Base-by-base conservation (phyloP, 306 rosid genomes). In the Castanea sativa region DNA sequence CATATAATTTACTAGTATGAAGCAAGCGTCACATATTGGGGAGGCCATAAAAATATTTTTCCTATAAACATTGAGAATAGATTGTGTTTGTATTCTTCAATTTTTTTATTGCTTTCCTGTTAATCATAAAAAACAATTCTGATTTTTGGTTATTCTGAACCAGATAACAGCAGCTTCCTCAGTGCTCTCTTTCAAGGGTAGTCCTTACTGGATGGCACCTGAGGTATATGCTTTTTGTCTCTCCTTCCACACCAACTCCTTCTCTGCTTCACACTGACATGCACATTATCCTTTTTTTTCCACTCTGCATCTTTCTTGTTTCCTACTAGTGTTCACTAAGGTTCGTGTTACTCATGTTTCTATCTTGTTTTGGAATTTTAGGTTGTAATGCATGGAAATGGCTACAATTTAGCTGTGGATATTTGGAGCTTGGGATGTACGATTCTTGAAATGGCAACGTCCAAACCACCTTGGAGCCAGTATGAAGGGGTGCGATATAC, bases 171-270 rank as follows among this genome's bases (percentile, higher is more conserved):
- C 94, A 83, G 83, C 91, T 80, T 56, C 89, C 29, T 89, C 97
- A 3, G 87, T 96, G 96, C 97, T 93, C 68, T 96, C 99, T 82
- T 93, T 96, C 94, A 96, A 96, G 82, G 99, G 98, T 77, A 96
- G 99, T 88, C 99, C 99, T 76, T 89, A 96, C 81, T 96, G 99
- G 98, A 96, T 96, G 99, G 99, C 99, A 21, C 99, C 99, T n/a
- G 99, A 95, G 98, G 98, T 95, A 83, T 74, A 79, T 65, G 71
- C 16, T 75, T 15, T 59, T 70, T 32, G 5, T 5, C 57, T 71
- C 60, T 23, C 56, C 56, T 55, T 69, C 38, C 57, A 64, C 33
- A 68, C 20, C 55, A 75, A 72, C 41, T 29, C 74, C 14, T 1
- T 35, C 19, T 49, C 69, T 52, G 51, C 53, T 55, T 77, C 60